Conservation (phyloP, 2,329 filamentous ascomycete genomes). For the Aspergillus viridinutans region DNA sequence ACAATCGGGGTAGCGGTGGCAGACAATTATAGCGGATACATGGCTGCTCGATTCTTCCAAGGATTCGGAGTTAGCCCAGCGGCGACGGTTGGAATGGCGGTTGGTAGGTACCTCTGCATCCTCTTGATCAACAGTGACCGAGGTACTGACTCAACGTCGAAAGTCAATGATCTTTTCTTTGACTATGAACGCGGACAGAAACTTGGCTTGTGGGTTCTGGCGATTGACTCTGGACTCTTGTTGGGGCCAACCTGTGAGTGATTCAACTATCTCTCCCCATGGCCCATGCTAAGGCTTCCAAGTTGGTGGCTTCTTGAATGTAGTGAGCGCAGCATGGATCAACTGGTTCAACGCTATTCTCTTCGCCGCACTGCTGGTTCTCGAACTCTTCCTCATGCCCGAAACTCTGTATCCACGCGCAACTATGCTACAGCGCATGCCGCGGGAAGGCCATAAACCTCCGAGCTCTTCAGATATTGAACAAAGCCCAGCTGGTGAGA, state of each 20-base stretch:
- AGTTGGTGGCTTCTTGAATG: slow-evolving; percentile 51
- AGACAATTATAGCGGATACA: slow-evolving; percentile 47
- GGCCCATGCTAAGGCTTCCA: neutral
- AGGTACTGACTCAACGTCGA: slow-evolving; percentile 2
- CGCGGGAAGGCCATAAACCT: slow-evolving; percentile 8
- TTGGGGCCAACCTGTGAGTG: slow-evolving; percentile 45
- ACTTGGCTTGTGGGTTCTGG: slow-evolving; percentile 55
- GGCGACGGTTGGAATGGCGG: slow-evolving; percentile 52
- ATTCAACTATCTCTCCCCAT: neutral
- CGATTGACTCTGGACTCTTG: slow-evolving; percentile 51
- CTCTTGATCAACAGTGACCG: neutral
- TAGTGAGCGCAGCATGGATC: slow-evolving; percentile 49
- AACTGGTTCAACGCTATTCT: slow-evolving; percentile 54
- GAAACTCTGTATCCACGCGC: slow-evolving; percentile 56
- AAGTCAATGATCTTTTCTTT: slow-evolving; percentile 53
- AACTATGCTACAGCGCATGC: slow-evolving; percentile 43
- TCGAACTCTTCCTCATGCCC: slow-evolving; percentile 50
- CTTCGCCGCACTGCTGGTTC: slow-evolving; percentile 46
- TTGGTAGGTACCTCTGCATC: slow-evolving; percentile 26
- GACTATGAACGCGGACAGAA: slow-evolving; percentile 54
- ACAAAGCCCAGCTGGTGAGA: slow-evolving; percentile 14
- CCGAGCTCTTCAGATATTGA: slow-evolving; percentile 21
- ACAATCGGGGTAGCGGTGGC: slow-evolving; percentile 42
- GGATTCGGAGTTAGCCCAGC: slow-evolving; percentile 54
- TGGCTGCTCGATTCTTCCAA: slow-evolving; percentile 58